Evolutionary conservation across 176 grass and related monocot genomes (phyloP), one percentile per base, ranked within the genome.

Genomic region (Coix lacrymajobi): DNA sequence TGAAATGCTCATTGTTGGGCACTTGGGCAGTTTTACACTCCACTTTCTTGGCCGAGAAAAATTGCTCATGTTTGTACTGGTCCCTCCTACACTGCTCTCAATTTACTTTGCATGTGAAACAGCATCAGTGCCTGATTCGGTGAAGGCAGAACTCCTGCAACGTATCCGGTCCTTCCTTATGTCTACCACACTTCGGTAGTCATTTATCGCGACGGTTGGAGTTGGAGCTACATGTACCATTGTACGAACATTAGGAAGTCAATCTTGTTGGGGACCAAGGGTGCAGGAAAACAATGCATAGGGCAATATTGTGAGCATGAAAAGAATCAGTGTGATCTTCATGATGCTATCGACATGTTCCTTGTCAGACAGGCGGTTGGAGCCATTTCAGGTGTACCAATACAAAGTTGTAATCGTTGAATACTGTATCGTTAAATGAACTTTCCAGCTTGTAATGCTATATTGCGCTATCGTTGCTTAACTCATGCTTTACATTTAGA

Each of bases 131-230:
- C 96, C 96, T 60, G 91, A 93, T 85, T 87, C 96, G 4, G 96
- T 99, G 52, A 99, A 99, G 83, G 96, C 96, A 67, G 96, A 99
- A 71, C 87, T 99, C 19, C 88, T 99, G 77, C 96, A 93, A 67
- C 87, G 91, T 6, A 99, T 99, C 68, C 83, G 81, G 37, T 87
- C 89, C 45, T 99, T 99, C 87, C 93, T 99, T 65, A 92, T 86
- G 81, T 93, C 93, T 64, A 77, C 89, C 49, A 79, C 96, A 33
- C 77, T 99, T 79, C 79, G 89, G 85, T 92, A 93, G 78, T 64
- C 30, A 52, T 85, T 78, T 67, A 4, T 26, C 30, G 1, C 10
- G 19, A 65, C 44, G 46, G 24, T 49, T 56, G 61, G 40, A 61
- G 24, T 49, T 56, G 61, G 40, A 61, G 29, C 46, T 25, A 13